A percentile compares a stretch with the other conserved stretches of the same genome.
phyloP scores from a whole-genome alignment of 495 filamentous ascomycete species.

The Neurospora intermedia region DNA sequence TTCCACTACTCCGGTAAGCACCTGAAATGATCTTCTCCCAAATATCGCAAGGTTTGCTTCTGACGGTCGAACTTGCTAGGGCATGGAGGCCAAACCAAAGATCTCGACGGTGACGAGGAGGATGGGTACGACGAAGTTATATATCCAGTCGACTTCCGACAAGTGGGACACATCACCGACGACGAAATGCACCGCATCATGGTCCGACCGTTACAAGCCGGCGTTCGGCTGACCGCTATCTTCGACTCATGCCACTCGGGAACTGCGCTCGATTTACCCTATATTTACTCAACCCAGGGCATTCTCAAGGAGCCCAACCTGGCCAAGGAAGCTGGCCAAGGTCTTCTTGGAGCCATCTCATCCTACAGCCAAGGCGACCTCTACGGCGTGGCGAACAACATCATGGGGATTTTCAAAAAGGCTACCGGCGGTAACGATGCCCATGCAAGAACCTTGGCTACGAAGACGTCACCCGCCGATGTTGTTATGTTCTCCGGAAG shows the following conservation, averaged over 20 bases:
- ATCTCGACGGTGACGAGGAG: slow-evolving; percentile 87
- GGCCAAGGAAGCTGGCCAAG: slow-evolving; percentile 94
- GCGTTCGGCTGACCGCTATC: slow-evolving; percentile 89
- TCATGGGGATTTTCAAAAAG: slow-evolving; percentile 88
- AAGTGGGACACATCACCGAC: slow-evolving; percentile 88
- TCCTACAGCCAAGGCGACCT: slow-evolving; percentile 87
- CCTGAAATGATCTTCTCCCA: neutral
- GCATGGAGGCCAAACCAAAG: slow-evolving; percentile 94
- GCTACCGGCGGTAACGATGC: slow-evolving; percentile 75
- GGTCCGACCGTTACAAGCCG: slow-evolving; percentile 69
- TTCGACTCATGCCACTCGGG: slow-evolving; percentile 99
- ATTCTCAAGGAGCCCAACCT: slow-evolving; percentile 97
- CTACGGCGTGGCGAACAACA: slow-evolving; percentile 66
- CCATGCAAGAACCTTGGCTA: slow-evolving; percentile 67
- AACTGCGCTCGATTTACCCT: slow-evolving; percentile 89
- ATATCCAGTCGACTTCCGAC: slow-evolving; percentile 90
- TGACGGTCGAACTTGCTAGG: slow-evolving; percentile 38
- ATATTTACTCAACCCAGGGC: slow-evolving; percentile 92
- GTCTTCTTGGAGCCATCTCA: slow-evolving; percentile 78
- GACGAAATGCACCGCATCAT: slow-evolving; percentile 99
- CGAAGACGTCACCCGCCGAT: slow-evolving; percentile 90
- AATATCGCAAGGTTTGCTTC: neutral
- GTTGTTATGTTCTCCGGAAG: slow-evolving; percentile 97
- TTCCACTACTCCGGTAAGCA: slow-evolving; percentile 91
- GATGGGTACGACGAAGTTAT: slow-evolving; percentile 98